Percentiles rank a stretch among this genome's conserved stretches.
Conservation (phyloP, 2,329 filamentous ascomycete genomes). For the Aspergillus sp. region DNA sequence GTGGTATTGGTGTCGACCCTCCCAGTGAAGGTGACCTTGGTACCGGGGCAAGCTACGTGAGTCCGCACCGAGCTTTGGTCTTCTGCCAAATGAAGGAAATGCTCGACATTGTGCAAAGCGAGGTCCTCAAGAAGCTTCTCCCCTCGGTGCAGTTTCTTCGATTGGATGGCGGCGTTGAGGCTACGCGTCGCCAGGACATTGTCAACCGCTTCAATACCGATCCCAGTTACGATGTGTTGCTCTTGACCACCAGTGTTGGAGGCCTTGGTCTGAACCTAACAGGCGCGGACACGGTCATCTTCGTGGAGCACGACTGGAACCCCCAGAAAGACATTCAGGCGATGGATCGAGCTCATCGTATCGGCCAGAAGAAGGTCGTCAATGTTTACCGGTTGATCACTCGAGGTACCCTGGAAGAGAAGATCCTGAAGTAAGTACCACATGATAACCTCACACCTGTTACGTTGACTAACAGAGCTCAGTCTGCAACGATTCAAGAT, state of each 20-base stretch:
- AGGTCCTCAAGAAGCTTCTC: slow-evolving; percentile 86
- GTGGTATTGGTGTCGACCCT: slow-evolving; percentile 82
- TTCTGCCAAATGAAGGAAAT: slow-evolving; percentile 99
- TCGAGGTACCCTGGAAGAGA: slow-evolving; percentile 92
- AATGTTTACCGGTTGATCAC: slow-evolving; percentile 98
- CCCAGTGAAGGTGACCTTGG: slow-evolving; percentile 53
- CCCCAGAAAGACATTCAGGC: slow-evolving; percentile 97
- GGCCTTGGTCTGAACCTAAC: slow-evolving; percentile 93
- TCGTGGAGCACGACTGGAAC: slow-evolving; percentile 99
- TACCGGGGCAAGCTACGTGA: slow-evolving; percentile 74
- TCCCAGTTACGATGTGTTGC: slow-evolving; percentile 89
- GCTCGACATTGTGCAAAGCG: slow-evolving; percentile 97
- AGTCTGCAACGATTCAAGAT: slow-evolving; percentile 99
- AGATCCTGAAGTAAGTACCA: slow-evolving; percentile 73
- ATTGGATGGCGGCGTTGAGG: slow-evolving; percentile 91
- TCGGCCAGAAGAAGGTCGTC: slow-evolving; percentile 99
- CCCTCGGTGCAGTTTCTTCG: slow-evolving; percentile 89
- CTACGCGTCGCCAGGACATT: slow-evolving; percentile 91
- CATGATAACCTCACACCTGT: not conserved
- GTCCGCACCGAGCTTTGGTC: slow-evolving; percentile 89
- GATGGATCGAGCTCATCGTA: slow-evolving; percentile 97
- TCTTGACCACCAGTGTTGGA: slow-evolving; percentile 92
- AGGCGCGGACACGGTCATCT: slow-evolving; percentile 97
- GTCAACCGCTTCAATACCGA: slow-evolving; percentile 99
- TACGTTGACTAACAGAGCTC: slow-evolving; percentile 17